Evolutionary conservation across 1,284 basidiomycete species (phyloP), one percentile per base, ranked within the genome.

Genomic region (Ceratobasidium sp.): DNA sequence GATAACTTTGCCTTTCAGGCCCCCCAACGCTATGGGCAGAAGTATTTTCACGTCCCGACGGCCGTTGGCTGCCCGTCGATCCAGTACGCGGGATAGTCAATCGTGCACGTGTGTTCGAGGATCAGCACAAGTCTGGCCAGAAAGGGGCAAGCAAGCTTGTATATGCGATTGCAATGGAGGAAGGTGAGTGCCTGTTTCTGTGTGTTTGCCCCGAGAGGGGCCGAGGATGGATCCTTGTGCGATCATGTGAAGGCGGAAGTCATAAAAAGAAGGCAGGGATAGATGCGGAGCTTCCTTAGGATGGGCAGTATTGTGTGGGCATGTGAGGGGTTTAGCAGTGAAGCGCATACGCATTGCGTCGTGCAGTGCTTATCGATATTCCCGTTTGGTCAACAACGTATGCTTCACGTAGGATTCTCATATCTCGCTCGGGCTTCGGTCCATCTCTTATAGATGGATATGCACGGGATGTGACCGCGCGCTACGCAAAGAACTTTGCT

Each of bases 11-110:
- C n/a, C 90, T 79, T 10, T 31, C 76, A 35, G 80, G 78, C 17
- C 93, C 96, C 1, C 98, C 97, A 0, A 92, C 97, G 2, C 95
- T 97, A 84, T 99, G 97, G 98, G 95, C 94, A 0, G 98, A 99
- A 84, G 94, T 98, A 0, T 99, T 97, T 84, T 97, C 94, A 35
- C 91, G 94, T 23, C 91, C 96, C 0, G 96, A 98, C 84, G 91
- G 90, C 60, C 90, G 91, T 53, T 99, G 97, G 97, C 86, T 99
- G 23, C 93, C 96, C 0, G 92, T 99, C 54, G 98, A 99, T 83
- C 95, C 96, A 3, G 88, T 97, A 35, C 90, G 93, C 13, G 90
- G 88, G 53, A 88, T 91, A 68, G 91, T 97, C 77, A 92, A 96
- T 80, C 94, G 93, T 81, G 90, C 91, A 79, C 91, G 90, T 76